Base-by-base conservation (phyloP, 371 early-diverging fungal species). In the Rhizomucor pusillus region DNA sequence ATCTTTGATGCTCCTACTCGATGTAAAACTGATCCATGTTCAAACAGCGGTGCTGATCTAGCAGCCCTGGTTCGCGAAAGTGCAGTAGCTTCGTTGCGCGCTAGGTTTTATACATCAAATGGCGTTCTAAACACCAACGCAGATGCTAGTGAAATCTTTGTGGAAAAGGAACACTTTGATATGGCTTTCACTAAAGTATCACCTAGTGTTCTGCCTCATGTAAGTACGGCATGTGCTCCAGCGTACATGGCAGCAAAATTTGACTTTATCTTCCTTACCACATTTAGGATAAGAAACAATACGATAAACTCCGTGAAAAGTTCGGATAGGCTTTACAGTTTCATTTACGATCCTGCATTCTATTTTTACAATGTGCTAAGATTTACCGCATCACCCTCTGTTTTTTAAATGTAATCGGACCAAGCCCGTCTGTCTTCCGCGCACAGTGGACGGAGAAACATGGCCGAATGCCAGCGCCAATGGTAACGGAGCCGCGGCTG, bases 21-120 rank as follows among this genome's bases (percentile, higher is more conserved):
- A 9, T 11, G 10, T 16, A 13, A 36, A 10, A 7, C 50, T 50
- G 16, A 49, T 16, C n/a, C 5, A 37, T 12, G 11, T n/a, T 37
- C 20, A n/a, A n/a, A n/a, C 39, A 90, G 92, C 63, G 99, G 99
- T 59, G 99, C 99, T 9, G 99, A 99, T 82, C 71, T 99, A 55
- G 90, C 94, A 0, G 86, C 94, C 0, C 73, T 98, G 44, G 87
- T 96, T 9, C 81, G 95, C 49, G 96, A 96, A 67, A 93, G 94
- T 25, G 89, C 91, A 1, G 91, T 94, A 34, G 76, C 89, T 3
- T 91, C 97, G 0, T 67, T 98, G 47, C 72, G 93, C 55, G 73
- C 74, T 4, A 80, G 79, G 19, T 67, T 90, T 36, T 78, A 78
- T 25, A n/a, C 55, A 0, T 52, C 66, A 3, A 74, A 71, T 4